A percentile compares a stretch with the other conserved stretches of the same genome.
These are phyloP conservation scores for Sporobolus alterniflorus DNA, from an alignment of 202 grass and related monocot species.

Conservation along the genomic window DNA sequence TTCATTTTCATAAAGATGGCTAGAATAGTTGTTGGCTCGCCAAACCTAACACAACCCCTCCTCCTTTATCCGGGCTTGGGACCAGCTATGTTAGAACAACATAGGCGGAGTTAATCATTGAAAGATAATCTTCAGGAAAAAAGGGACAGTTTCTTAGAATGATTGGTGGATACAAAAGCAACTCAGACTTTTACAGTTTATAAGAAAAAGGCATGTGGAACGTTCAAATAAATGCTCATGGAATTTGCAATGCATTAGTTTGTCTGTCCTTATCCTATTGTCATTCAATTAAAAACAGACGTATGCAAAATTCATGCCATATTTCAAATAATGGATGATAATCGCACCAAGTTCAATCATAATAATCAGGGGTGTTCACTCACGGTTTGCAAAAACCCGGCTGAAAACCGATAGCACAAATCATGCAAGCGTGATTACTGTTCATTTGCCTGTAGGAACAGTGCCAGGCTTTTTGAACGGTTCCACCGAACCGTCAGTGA, in stretches of 20 bases:
- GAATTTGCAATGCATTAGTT: background rate
- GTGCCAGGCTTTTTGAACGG: too few relatives aligned
- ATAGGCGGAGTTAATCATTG: background rate
- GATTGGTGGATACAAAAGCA: background rate
- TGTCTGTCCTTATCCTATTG: background rate
- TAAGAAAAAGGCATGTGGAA: background rate
- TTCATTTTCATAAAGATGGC: too few relatives aligned
- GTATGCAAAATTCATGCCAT: background rate
- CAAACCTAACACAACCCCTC: too few relatives aligned
- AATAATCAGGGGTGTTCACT: too few relatives aligned
- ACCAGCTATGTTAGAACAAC: background rate
- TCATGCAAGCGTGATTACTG: too few relatives aligned
- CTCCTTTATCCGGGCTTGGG: background rate
- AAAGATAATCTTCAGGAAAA: background rate
- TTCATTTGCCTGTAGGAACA: too few relatives aligned
- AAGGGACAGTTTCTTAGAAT: background rate
- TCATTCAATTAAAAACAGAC: background rate
- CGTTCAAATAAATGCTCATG: background rate
- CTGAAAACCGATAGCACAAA: too few relatives aligned
- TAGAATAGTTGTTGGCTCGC: too few relatives aligned
- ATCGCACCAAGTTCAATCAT: background rate
- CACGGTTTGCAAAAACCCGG: too few relatives aligned
- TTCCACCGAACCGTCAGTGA: too few relatives aligned
- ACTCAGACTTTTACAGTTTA: slow-evolving; percentile 2
- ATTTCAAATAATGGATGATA: background rate